Evolutionary conservation across 1,284 basidiomycete genomes (phyloP).

Genomic region (Anthracocystis walkeri): DNA sequence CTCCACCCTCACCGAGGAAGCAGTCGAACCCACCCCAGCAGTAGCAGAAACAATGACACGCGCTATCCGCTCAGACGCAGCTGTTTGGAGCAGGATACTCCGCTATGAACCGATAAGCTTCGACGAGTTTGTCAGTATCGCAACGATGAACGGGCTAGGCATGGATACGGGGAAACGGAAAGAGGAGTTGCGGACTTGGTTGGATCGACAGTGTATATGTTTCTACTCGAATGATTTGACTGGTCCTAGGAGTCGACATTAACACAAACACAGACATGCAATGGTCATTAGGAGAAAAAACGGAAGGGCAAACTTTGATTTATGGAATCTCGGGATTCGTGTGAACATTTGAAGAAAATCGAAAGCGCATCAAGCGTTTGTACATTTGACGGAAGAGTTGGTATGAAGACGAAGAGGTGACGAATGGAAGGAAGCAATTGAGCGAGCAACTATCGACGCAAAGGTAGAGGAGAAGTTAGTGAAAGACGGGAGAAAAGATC

Average conservation of each 20-base stretch:
- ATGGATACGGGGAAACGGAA: constrained; percentile 36
- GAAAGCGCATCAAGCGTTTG: constrained; percentile 24
- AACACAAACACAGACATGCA: too few species aligned
- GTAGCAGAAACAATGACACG: constrained; percentile 26
- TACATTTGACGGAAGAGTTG: not conserved
- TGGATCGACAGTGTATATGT: constrained; percentile 45
- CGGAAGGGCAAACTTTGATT: not conserved
- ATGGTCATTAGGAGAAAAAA: too few species aligned
- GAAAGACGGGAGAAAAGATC: too few species aligned
- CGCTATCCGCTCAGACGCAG: constrained; percentile 18
- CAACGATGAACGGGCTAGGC: constrained; percentile 9
- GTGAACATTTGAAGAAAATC: not conserved
- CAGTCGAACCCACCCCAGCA: constrained; percentile 20
- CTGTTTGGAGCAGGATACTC: constrained; percentile 24
- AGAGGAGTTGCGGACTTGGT: constrained; percentile 38
- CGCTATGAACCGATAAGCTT: constrained; percentile 50
- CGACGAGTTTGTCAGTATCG: constrained; percentile 46
- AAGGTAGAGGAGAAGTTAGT: too few species aligned
- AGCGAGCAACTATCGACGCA: not conserved
- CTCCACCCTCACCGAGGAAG: not conserved
- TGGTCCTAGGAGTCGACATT: constrained; percentile 26
- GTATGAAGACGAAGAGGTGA: constrained; percentile 6
- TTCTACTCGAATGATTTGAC: constrained; percentile 41
- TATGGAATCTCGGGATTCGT: not conserved
- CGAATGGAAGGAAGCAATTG: not conserved